phyloP scores from a whole-genome alignment of 108 stramenopile species.

The Chaetoceros muelleri region DNA sequence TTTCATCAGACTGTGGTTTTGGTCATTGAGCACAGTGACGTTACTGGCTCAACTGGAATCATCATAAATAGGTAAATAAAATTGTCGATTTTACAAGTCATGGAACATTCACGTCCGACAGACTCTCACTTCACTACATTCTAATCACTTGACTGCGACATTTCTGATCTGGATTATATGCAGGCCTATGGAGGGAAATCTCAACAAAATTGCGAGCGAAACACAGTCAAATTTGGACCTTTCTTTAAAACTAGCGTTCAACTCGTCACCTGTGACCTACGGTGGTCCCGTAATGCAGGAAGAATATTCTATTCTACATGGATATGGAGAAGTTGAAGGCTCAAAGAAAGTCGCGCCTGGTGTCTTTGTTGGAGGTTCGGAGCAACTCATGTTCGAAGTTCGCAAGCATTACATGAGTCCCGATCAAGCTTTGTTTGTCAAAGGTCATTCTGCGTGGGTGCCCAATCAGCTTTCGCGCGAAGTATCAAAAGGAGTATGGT shows the following conservation, averaged over 20 bases:
- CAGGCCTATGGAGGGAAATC: constrained; percentile 64
- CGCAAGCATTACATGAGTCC: constrained; percentile 49
- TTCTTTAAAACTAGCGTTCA: constrained; percentile 66
- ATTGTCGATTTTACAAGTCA: neutral
- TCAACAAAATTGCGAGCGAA: constrained; percentile 50
- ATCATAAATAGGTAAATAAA: constrained; percentile 75
- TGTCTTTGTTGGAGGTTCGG: constrained; percentile 76
- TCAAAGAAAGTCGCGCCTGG: constrained; percentile 73
- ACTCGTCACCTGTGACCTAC: constrained; percentile 61
- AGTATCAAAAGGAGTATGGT: constrained; percentile 82
- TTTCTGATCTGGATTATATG: neutral
- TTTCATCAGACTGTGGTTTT: constrained; percentile 85
- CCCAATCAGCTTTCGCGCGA: constrained; percentile 73
- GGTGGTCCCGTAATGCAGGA: constrained; percentile 76
- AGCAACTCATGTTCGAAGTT: constrained; percentile 71
- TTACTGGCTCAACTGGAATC: constrained; percentile 63
- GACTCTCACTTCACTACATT: neutral
- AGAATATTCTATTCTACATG: constrained; percentile 72
- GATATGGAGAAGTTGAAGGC: constrained; percentile 73
- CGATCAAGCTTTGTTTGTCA: constrained; percentile 64
- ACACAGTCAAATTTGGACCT: constrained; percentile 55
- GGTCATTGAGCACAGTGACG: constrained; percentile 76
- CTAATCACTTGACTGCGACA: neutral
- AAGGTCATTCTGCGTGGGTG: constrained; percentile 84
- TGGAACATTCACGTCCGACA: neutral